Evolutionary conservation across 768 basidiomycete species (phyloP).

Genomic region (Asterophora lycoperdoides): DNA sequence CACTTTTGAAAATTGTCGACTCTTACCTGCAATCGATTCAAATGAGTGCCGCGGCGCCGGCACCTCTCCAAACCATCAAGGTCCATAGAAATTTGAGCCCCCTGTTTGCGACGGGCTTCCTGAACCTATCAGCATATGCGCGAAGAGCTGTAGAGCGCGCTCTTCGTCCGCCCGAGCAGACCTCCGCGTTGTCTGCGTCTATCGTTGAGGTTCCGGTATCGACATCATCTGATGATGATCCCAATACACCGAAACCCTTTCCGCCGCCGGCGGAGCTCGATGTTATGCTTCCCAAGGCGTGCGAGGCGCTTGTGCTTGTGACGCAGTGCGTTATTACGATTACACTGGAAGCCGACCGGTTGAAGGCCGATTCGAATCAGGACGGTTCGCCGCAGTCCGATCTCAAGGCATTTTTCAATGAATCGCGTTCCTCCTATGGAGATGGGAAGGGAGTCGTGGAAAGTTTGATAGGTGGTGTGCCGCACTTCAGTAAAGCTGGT

Average conservation of each 20-base stretch:
- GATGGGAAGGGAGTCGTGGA: slow-evolving; percentile 51
- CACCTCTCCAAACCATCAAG: slow-evolving; percentile 28
- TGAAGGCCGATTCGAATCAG: slow-evolving; percentile 19
- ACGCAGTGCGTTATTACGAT: slow-evolving; percentile 72
- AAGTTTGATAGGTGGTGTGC: slow-evolving; percentile 48
- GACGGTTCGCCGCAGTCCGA: slow-evolving; percentile 21
- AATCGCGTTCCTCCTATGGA: slow-evolving; percentile 32
- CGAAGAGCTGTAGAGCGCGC: slow-evolving; percentile 47
- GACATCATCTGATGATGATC: background rate
- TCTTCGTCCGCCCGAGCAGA: slow-evolving; percentile 28
- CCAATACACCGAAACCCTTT: slow-evolving; percentile 1
- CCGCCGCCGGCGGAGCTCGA: slow-evolving; percentile 45
- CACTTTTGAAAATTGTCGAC: slow-evolving; percentile 83
- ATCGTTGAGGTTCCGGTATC: background rate
- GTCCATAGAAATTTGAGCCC: slow-evolving; percentile 44
- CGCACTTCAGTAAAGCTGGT: background rate
- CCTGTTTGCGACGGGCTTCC: slow-evolving; percentile 61
- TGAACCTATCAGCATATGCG: slow-evolving; percentile 56
- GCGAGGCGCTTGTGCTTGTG: slow-evolving; percentile 76
- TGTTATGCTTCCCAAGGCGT: slow-evolving; percentile 68
- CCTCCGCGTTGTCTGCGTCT: background rate
- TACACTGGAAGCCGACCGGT: slow-evolving; percentile 48
- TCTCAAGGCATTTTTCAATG: slow-evolving; percentile 41
- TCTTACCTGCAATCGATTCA: slow-evolving; percentile 67
- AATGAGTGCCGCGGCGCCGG: slow-evolving; percentile 25